These are phyloP conservation scores for Boechera divaricarpa DNA, from an alignment of 345 rosid species.

Conservation along the genomic window DNA sequence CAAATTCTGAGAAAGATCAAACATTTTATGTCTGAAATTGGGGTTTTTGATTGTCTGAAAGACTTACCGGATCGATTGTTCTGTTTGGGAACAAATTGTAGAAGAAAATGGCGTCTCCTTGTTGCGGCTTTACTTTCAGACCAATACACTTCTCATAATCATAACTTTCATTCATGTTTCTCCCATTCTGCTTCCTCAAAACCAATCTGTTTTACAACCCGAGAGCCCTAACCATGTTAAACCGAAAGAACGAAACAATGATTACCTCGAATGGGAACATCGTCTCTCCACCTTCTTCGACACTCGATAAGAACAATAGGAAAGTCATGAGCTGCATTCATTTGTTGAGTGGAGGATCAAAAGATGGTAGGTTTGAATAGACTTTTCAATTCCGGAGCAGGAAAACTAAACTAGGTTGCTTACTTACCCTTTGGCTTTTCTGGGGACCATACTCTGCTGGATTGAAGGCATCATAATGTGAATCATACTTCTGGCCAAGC, in stretches of 20 bases:
- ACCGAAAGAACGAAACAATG: neutral
- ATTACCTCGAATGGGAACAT: conserved; percentile 72
- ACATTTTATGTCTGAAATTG: neutral
- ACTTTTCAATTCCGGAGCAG: neutral
- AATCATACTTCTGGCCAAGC: conserved; percentile 76
- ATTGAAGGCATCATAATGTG: conserved; percentile 73
- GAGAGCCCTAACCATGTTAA: neutral
- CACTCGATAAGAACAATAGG: conserved; percentile 66
- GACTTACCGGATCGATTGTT: conserved; percentile 62
- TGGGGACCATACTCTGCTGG: conserved; percentile 66
- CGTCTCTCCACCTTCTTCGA: conserved; percentile 79
- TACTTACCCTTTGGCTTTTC: conserved; percentile 56
- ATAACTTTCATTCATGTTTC: conserved; percentile 50
- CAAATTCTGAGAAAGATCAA: conserved; percentile 1
- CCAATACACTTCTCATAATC: conserved; percentile 60
- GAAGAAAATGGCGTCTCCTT: conserved; percentile 72
- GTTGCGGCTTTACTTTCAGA: conserved; percentile 62
- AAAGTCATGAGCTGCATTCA: conserved; percentile 60
- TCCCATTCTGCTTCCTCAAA: conserved; percentile 53
- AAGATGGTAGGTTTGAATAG: neutral
- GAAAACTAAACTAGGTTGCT: neutral
- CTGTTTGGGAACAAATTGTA: conserved; percentile 63
- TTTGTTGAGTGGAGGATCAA: conserved; percentile 2
- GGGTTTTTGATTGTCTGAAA: neutral
- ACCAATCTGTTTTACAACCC: neutral